These are phyloP conservation scores for Marchantia paleacea DNA, from an alignment of 225 moss, liverwort and hornwort genomes.

Conservation along the genomic window DNA sequence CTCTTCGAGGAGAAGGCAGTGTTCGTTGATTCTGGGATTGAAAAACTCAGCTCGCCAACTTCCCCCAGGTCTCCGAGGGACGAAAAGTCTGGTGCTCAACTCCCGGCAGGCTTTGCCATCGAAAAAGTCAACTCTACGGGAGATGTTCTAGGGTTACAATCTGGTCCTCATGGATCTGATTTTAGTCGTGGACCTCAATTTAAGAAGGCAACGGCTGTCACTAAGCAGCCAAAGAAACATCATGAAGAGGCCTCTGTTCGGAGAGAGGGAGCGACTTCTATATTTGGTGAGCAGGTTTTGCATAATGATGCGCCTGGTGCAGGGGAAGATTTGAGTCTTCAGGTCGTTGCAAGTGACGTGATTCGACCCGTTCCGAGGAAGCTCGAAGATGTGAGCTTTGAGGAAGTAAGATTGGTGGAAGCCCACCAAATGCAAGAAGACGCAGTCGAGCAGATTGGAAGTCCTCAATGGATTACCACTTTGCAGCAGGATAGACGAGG, in stretches of 20 bases:
- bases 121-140: constrained; percentile 17
- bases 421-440: constrained; percentile 36
- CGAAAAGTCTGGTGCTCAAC: constrained; percentile 22
- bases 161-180: constrained; percentile 25
- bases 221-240: constrained; percentile 28
- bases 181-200: constrained; percentile 23
- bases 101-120: constrained; percentile 3
- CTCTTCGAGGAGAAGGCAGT: constrained; percentile 36
- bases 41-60: constrained; percentile 21
- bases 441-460: constrained; percentile 30
- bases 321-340: constrained; percentile 25
- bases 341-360: constrained; percentile 26
- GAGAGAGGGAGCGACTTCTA: constrained; percentile 14
- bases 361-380: constrained; percentile 27
- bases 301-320: constrained; percentile 11
- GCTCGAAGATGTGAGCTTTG: constrained; percentile 36
- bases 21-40: constrained; percentile 38
- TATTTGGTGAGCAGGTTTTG: constrained; percentile 25
- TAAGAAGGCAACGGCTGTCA: constrained; percentile 24
- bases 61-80: constrained; percentile 32
- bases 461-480: constrained; percentile 42
- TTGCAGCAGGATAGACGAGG: constrained; percentile 29
- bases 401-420: constrained; percentile 38
- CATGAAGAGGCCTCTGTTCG: constrained; percentile 15
- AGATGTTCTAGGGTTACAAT: constrained; percentile 23